These are phyloP conservation scores for Cytauxzoon felis DNA, from an alignment of 169 alveolate genomes.

Conservation along the genomic window DNA sequence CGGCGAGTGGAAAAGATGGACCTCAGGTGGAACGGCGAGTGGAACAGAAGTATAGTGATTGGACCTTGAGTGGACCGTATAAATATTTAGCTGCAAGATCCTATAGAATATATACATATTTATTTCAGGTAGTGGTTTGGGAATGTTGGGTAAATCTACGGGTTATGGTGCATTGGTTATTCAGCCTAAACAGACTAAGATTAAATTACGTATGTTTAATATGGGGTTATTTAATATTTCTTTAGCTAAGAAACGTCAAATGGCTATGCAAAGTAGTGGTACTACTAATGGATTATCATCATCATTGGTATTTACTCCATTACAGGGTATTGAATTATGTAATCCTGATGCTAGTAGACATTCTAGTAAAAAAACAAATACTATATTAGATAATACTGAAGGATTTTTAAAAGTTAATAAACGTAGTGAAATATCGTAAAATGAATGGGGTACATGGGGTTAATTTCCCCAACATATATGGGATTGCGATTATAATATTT, in stretches of 20 bases:
- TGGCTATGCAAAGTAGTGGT: conserved; percentile 58
- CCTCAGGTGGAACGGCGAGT: too few relatives aligned
- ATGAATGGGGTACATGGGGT: neutral
- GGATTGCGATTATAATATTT: too few relatives aligned
- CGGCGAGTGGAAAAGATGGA: too few relatives aligned
- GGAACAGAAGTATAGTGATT: too few relatives aligned
- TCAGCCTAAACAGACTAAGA: conserved; percentile 37
- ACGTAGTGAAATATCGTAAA: too few relatives aligned
- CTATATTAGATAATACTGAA: conserved; percentile 48
- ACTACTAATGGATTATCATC: conserved; percentile 74
- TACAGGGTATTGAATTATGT: conserved; percentile 72
- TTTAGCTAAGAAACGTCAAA: conserved; percentile 54
- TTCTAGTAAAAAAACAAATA: conserved; percentile 6
- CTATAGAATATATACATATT: neutral
- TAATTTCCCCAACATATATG: too few relatives aligned
- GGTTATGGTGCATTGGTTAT: conserved; percentile 46
- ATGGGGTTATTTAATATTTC: neutral
- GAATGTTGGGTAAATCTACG: conserved; percentile 56
- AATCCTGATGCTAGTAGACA: conserved; percentile 40
- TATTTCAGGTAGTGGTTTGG: conserved; percentile 42
- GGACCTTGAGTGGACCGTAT: too few relatives aligned
- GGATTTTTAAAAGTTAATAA: conserved; percentile 55
- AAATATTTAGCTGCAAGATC: too few relatives aligned
- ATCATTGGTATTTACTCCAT: conserved; percentile 75
- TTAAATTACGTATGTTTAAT: conserved; percentile 45